These are phyloP conservation scores for Arthrobotrys entomopaga DNA, from an alignment of 2,329 filamentous ascomycete species.

Conservation along the genomic window DNA sequence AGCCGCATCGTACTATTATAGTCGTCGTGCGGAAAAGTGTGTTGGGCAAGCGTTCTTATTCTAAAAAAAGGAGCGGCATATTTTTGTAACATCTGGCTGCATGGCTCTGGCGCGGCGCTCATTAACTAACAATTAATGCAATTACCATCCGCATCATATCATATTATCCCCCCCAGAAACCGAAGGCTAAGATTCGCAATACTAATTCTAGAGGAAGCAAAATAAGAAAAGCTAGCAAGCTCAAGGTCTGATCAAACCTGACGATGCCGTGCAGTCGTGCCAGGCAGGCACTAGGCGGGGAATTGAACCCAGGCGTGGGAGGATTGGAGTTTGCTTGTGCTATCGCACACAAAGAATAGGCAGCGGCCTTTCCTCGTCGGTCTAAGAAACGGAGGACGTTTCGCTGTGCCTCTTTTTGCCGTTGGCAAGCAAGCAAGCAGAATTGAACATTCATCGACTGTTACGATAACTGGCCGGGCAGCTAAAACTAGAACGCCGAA, in stretches of 20 bases:
- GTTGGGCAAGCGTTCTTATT: not conserved
- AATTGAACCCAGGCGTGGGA: too few species aligned
- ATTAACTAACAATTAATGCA: too few species aligned
- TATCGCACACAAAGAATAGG: conserved; percentile 1
- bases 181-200: conserved; percentile 1
- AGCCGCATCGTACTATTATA: too few species aligned
- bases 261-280: too few species aligned
- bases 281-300: too few species aligned
- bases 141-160: conserved; percentile 24
- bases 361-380: not conserved
- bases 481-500: conserved; percentile 37
- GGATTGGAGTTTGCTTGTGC: too few species aligned
- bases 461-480: not conserved
- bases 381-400: conserved; percentile 4
- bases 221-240: too few species aligned
- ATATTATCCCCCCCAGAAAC: not conserved
- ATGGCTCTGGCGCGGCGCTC: too few species aligned
- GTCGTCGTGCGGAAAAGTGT: not conserved
- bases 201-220: too few species aligned
- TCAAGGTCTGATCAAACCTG: too few species aligned
- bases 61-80: conserved; percentile 37
- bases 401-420: conserved; percentile 26
- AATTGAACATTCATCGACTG: conserved; percentile 10
- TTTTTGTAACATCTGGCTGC: too few species aligned
- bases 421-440: not conserved